These are phyloP conservation scores for Penicillium paneum DNA, from an alignment of 2,329 filamentous ascomycete genomes.

Conservation along the genomic window DNA sequence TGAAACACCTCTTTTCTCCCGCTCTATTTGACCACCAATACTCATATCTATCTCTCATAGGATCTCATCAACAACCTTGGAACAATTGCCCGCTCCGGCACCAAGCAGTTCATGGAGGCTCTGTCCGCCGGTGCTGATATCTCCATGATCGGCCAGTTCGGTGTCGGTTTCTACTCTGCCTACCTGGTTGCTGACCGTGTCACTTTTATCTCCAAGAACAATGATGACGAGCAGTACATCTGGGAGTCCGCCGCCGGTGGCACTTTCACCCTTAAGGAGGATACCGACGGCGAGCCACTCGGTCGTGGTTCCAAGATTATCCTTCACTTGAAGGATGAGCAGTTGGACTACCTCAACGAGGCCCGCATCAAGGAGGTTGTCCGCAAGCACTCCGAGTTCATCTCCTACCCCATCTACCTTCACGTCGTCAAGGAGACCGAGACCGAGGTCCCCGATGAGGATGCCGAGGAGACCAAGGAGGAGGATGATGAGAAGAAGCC, in stretches of 20 bases:
- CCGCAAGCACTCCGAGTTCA: constrained; percentile 99
- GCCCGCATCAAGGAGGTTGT: constrained; percentile 99
- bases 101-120: constrained; percentile 99
- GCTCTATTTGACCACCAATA: not conserved
- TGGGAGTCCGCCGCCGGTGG: constrained; percentile 98
- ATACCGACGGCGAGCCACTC: constrained; percentile 85
- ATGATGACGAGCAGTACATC: constrained; percentile 99
- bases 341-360: constrained; percentile 97
- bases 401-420: constrained; percentile 99
- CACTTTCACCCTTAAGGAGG: constrained; percentile 88
- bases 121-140: constrained; percentile 97
- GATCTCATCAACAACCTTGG: constrained; percentile 99
- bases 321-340: constrained; percentile 99
- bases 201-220: constrained; percentile 95
- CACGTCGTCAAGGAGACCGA: constrained; percentile 99
- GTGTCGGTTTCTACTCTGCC: constrained; percentile 99
- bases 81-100: constrained; percentile 97
- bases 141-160: constrained; percentile 99
- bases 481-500: constrained; percentile 89
- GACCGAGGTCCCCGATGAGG: constrained; percentile 97
- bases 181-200: constrained; percentile 98
- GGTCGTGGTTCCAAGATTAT: constrained; percentile 97
- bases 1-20: not conserved
- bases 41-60: constrained; percentile 41
- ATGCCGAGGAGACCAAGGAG: constrained; percentile 70